Base-by-base conservation (phyloP, 2,329 filamentous ascomycete genomes). In the Amauroascus niger region DNA sequence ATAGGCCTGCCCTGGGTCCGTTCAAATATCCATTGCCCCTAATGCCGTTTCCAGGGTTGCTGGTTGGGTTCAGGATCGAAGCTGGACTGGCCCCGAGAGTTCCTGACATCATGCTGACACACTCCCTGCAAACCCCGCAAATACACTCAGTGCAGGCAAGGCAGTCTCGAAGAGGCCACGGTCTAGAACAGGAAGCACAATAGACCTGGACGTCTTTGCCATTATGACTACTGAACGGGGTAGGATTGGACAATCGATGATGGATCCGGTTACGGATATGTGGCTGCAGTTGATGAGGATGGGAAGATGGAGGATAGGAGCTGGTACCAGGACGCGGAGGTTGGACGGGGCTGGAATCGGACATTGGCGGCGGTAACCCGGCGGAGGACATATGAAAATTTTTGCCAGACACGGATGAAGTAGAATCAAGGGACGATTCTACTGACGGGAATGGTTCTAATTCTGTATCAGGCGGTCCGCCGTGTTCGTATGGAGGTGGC, bases 111-210 rank as follows among this genome's bases (percentile, higher is more conserved):
- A 70, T 66, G 52, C 65, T 64, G 55, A 96, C 88, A 64, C 91
- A 97, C 55, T 88, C 82, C 59, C 84, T 82, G 69, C 93, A 97
- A 48, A 97, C 79, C 14, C 90, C 91, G 67, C 88, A 95, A 59
- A 97, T 95, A 68, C 93, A 97, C 69, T 96, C 90, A 1, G 90
- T 95, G 68, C 91, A 97, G 20, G 91, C 91, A 65, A 89, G 96
- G 32, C 88, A 93, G 63, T 91, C 86, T 63, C 83, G 84, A 24
- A 97, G 74, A 9, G 84, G 74, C 49, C 85, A 90, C 16, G 89
- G 76, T 35, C 84, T 81, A 59, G 87, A 83, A 65, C 91, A 97
- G 46, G 86, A 87, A 18, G 90, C 87, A 67, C 91, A 97, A 67
- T 95, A 95, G 40, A 97, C 95, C 66, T 95, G 87, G 2, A 91